A percentile compares a stretch with the other conserved stretches of the same genome.
phyloP scores from a whole-genome alignment of 225 moss, liverwort and hornwort species.

The Climacium dendroides region DNA sequence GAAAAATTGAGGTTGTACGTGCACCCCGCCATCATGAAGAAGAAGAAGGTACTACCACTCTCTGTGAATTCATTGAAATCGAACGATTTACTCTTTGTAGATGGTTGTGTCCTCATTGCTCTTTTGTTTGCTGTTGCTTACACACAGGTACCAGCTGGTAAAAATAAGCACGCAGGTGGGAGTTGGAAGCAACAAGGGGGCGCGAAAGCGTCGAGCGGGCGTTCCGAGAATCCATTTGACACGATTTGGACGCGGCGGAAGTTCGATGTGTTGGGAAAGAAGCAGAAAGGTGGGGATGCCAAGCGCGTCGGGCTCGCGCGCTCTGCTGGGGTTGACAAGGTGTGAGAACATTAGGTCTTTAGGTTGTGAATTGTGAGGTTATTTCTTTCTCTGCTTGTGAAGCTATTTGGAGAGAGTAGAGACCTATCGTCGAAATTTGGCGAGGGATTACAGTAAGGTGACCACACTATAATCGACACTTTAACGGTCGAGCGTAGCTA shows the following conservation, averaged over 20 bases:
- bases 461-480: background rate
- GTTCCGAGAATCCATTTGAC: conserved; percentile 64
- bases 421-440: background rate
- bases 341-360: background rate
- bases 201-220: background rate
- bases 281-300: conserved; percentile 66
- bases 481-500: background rate
- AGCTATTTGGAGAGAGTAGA: background rate
- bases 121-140: background rate
- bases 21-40: conserved; percentile 3
- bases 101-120: background rate
- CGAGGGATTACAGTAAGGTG: background rate
- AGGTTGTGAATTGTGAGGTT: background rate
- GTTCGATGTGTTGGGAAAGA: conserved; percentile 95
- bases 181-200: conserved; percentile 14
- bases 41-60: conserved; percentile 16
- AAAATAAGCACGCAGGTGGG: conserved; percentile 2
- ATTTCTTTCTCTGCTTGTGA: background rate
- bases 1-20: background rate
- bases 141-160: conserved; percentile 8
- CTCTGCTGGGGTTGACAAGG: conserved; percentile 82
- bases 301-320: conserved; percentile 77
- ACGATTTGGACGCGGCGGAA: conserved; percentile 80
- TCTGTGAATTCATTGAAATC: background rate
- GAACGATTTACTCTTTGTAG: background rate